Base-by-base conservation (phyloP, 106 monocot genomes). In the Allium fistulosum region DNA sequence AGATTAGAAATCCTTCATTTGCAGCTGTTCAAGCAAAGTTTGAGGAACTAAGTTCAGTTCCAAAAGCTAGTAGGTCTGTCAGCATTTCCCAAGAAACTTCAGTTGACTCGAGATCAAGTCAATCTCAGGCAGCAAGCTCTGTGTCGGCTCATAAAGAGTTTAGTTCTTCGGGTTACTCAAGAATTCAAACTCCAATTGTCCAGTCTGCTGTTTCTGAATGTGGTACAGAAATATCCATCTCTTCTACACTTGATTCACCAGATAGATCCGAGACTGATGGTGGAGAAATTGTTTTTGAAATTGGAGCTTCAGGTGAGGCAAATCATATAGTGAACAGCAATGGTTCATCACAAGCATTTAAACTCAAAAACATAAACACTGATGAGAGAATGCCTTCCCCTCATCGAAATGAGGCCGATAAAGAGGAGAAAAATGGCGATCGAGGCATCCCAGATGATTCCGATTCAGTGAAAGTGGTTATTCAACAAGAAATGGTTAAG, bases 181-280 rank as follows among this genome's bases (percentile, higher is more conserved):
- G 46, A 8, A 66, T 63, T 63, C 64, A 81, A 70, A 65, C 72
- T 77, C 27, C 76, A 50, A 77, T 28, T 78, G 17, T 73, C 74
- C 79, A 79, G 53, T 26, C 72, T 71, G 82, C 84, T 27, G 58
- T 67, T 49, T 99, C 97, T 14, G 92, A 90, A 67, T 99, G 89
- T 74, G 97, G 92, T 6, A 92, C 97, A 13, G 92, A 99, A 72
- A 99, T 99, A 57, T 99, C 97, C 22, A 87, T 92, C 53, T 87
- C 89, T 6, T 92, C 97, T 4, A 89, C 92, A 26, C 92, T 92
- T 26, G 97, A 90, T 65, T 92, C 97, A 22, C 89, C 87, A 11
- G 90, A 92, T 67, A 78, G 87, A 77, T 92, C 92, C 10, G 87
- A 92, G 59, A 61, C 76, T 37, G 92, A 99, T 71, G 84, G 80